phyloP scores from a whole-genome alignment of 2,329 filamentous ascomycete species.

The Aspergillus neotritici region DNA sequence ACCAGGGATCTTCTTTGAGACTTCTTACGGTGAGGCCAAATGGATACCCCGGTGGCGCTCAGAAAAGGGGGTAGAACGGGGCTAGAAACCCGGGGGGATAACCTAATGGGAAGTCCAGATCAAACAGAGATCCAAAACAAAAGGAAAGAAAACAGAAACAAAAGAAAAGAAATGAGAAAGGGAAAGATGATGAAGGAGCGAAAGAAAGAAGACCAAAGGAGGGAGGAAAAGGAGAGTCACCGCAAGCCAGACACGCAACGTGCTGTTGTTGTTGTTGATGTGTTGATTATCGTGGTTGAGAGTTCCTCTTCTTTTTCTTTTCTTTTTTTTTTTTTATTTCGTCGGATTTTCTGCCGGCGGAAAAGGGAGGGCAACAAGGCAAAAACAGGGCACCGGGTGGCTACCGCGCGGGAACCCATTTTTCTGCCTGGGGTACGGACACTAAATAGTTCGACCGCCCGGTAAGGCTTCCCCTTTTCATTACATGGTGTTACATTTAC shows the following conservation, averaged over 20 bases:
- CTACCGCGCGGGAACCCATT: conserved; percentile 9
- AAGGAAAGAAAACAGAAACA: background rate
- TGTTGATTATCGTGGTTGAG: conserved; percentile 1
- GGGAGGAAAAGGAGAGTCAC: background rate
- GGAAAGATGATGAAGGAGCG: conserved; percentile 4
- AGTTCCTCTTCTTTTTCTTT: conserved; percentile 8
- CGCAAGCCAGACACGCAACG: too few species aligned
- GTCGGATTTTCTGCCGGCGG: conserved; percentile 24
- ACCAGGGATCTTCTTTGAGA: background rate
- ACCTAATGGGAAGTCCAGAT: background rate
- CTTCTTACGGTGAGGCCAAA: background rate
- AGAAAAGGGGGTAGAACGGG: conserved; percentile 1
- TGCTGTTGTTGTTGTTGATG: conserved; percentile 4
- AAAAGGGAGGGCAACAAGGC: conserved; percentile 7
- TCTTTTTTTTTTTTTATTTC: conserved; percentile 13
- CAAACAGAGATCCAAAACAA: background rate
- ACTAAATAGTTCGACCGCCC: too few species aligned
- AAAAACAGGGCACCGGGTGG: background rate
- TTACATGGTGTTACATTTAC: too few species aligned
- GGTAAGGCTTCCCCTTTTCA: too few species aligned
- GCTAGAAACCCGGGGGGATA: background rate
- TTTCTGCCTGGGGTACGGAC: background rate
- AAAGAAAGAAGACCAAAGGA: conserved; percentile 5
- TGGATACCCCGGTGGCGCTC: background rate
- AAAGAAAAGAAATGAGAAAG: conserved; percentile 4